phyloP scores from a whole-genome alignment of 2,329 filamentous ascomycete species.

The Ascochyta lentis region DNA sequence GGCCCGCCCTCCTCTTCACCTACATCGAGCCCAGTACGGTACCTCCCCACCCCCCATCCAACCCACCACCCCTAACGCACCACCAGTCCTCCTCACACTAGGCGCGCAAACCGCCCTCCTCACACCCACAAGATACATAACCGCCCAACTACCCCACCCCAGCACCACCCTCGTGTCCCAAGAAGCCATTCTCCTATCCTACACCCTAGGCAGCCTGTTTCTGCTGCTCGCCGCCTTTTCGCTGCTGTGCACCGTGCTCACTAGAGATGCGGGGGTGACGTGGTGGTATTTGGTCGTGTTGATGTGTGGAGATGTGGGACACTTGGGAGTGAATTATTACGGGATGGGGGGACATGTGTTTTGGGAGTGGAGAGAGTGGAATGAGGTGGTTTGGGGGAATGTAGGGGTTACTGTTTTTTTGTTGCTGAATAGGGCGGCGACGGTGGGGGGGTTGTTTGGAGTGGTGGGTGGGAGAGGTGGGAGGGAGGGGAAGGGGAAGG shows the following conservation, averaged over 20 bases:
- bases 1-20: constrained; percentile 36
- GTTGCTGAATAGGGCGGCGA: constrained; percentile 27
- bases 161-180: constrained; percentile 9
- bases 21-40: constrained; percentile 37
- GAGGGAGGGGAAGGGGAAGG: too few relatives aligned
- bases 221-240: constrained; percentile 28
- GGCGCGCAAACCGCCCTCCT: constrained; percentile 23
- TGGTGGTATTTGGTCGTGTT: constrained; percentile 29
- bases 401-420: constrained; percentile 31
- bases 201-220: constrained; percentile 35
- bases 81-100: not conserved
- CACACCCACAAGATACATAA: constrained; percentile 22
- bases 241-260: constrained; percentile 32
- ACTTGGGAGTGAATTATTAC: constrained; percentile 31
- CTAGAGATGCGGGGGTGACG: constrained; percentile 30
- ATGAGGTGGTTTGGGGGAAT: constrained; percentile 37
- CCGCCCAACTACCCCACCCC: constrained; percentile 22
- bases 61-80: too few relatives aligned
- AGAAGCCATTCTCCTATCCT: constrained; percentile 23
- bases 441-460: constrained; percentile 33
- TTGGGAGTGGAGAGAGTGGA: constrained; percentile 28
- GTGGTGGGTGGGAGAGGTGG: constrained; percentile 9
- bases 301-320: constrained; percentile 29
- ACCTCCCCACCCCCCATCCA: constrained; percentile 4
- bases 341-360: constrained; percentile 30